Conservation (phyloP, 2,329 filamentous ascomycete species). For the Emergomyces africanus region DNA sequence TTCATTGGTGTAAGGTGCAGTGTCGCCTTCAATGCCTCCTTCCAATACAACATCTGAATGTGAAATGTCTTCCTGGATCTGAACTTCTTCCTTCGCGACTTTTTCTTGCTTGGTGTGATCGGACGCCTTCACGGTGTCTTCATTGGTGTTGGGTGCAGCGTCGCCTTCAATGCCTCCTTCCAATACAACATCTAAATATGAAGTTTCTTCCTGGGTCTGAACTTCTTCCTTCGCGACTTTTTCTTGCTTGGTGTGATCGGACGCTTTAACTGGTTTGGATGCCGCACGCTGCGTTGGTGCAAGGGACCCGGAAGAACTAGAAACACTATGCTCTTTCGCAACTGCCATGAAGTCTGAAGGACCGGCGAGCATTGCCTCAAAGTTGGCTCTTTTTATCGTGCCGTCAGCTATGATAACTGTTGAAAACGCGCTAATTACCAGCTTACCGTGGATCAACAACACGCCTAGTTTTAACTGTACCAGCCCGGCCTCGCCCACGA, state of each 20-base stretch:
- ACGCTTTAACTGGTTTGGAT: neutral
- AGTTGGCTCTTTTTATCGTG: slow-evolving; percentile 5
- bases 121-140: neutral
- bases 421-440: slow-evolving; percentile 1
- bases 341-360: slow-evolving; percentile 12
- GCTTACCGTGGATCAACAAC: slow-evolving; percentile 7
- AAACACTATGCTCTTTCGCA: neutral
- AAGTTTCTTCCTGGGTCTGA: neutral
- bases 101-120: neutral
- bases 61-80: neutral
- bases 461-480: slow-evolving; percentile 6
- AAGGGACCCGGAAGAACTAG: neutral
- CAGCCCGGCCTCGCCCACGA: slow-evolving; percentile 2
- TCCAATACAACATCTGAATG: neutral
- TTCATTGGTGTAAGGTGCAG: neutral
- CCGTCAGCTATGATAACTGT: slow-evolving; percentile 4
- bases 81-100: neutral
- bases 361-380: slow-evolving; percentile 8
- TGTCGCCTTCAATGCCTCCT: neutral
- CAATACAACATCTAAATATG: neutral
- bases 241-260: neutral
- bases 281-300: neutral
- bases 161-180: neutral
- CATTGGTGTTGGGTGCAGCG: neutral
- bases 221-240: neutral